Evolutionary conservation across 2,329 filamentous ascomycete genomes (phyloP).

Genomic region (Colletotrichum liriopes): DNA sequence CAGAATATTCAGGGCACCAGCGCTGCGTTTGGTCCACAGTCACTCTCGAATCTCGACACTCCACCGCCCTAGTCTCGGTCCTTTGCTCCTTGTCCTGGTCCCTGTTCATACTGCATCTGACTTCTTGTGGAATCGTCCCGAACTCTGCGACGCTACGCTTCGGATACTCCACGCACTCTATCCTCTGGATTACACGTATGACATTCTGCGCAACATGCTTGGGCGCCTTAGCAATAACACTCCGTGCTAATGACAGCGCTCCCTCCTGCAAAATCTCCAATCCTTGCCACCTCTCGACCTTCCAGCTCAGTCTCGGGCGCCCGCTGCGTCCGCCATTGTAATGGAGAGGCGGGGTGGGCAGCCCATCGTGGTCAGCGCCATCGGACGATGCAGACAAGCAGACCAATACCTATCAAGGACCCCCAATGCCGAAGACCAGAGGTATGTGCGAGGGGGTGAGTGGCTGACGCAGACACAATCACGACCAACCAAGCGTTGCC

Average conservation of each 20-base stretch:
- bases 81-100: conserved; percentile 1
- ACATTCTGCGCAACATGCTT: neutral
- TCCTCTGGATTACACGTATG: conserved; percentile 5
- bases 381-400: neutral
- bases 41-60: neutral
- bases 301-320: conserved; percentile 9
- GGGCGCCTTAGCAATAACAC: neutral
- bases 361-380: conserved; percentile 10
- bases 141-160: conserved; percentile 29
- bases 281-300: conserved; percentile 20
- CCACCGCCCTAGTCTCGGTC: conserved; percentile 4
- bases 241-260: conserved; percentile 12
- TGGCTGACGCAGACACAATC: neutral
- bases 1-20: neutral
- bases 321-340: conserved; percentile 28
- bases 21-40: neutral
- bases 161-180: conserved; percentile 16
- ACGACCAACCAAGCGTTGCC: neutral
- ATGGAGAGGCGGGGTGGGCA: conserved; percentile 10
- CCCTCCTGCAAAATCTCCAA: conserved; percentile 20
- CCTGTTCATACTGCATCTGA: neutral
- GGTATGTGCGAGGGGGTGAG: neutral
- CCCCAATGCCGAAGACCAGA: neutral
- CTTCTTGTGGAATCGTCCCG: conserved; percentile 23
- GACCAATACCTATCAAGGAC: neutral